Conservation (phyloP, 2,329 filamentous ascomycete species). For the Neopestalotiopsis clavispora region DNA sequence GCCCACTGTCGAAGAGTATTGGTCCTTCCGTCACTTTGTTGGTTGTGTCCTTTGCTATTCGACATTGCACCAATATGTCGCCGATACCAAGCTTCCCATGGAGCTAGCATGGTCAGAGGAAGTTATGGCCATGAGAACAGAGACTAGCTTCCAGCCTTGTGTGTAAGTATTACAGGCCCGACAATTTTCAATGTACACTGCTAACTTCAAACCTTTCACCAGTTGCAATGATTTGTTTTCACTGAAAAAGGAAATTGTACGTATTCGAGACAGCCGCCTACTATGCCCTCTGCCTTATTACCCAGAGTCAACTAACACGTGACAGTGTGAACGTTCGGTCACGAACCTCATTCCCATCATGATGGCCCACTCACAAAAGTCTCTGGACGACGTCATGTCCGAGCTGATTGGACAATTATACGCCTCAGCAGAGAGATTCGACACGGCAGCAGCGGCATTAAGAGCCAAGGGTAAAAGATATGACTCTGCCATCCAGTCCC, state of each 20-base stretch:
- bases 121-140: constrained; percentile 22
- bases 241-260: constrained; percentile 4
- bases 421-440: not conserved
- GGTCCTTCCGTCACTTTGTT: constrained; percentile 26
- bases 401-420: not conserved
- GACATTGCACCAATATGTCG: constrained; percentile 25
- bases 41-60: constrained; percentile 24
- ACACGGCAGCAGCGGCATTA: not conserved
- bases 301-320: not conserved
- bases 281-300: not conserved
- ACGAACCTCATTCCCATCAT: constrained; percentile 1
- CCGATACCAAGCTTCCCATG: constrained; percentile 21
- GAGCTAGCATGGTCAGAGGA: constrained; percentile 24
- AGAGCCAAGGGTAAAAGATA: not conserved
- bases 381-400: not conserved
- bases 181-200: not conserved
- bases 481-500: not conserved
- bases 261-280: not conserved
- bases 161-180: constrained; percentile 19
- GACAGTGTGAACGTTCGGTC: not conserved
- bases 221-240: constrained; percentile 5
- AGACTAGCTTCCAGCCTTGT: constrained; percentile 24
- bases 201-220: not conserved
- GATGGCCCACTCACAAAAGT: not conserved
- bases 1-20: constrained; percentile 25